A percentile compares a stretch with the other conserved stretches of the same genome.
These are phyloP conservation scores for Mercurialis annua DNA, from an alignment of 345 rosid genomes.

Conservation along the genomic window DNA sequence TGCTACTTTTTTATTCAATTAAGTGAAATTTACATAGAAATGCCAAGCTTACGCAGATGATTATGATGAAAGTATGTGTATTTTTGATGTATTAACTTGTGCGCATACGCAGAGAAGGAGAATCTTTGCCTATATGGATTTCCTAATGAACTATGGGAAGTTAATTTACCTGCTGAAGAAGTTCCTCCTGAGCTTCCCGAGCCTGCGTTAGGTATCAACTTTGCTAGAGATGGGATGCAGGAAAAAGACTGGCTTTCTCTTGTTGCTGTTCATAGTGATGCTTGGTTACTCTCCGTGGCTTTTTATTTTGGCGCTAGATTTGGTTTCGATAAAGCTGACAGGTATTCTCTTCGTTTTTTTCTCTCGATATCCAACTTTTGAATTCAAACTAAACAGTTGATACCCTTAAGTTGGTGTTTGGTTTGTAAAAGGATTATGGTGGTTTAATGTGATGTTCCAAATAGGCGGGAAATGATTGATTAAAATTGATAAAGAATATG, in stretches of 20 bases:
- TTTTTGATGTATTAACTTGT: slow-evolving; percentile 1
- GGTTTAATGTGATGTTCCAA: not conserved
- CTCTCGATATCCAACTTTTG: not conserved
- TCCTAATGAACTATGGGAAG: slow-evolving; percentile 35
- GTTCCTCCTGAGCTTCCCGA: slow-evolving; percentile 34
- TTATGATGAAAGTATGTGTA: slow-evolving; percentile 6
- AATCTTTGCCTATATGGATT: slow-evolving; percentile 32
- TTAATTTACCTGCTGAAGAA: slow-evolving; percentile 32
- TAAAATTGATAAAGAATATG: too few species aligned
- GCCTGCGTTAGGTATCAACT: slow-evolving; percentile 32
- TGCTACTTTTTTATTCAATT: not conserved
- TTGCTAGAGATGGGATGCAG: slow-evolving; percentile 36
- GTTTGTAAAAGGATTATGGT: not conserved
- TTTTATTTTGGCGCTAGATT: slow-evolving; percentile 35
- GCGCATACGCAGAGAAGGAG: slow-evolving; percentile 22
- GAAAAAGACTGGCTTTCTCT: slow-evolving; percentile 32
- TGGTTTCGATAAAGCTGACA: slow-evolving; percentile 32
- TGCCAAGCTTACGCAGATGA: not conserved
- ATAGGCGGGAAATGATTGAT: not conserved
- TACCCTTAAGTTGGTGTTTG: not conserved
- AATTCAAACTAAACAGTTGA: not conserved
- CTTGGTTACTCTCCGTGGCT: slow-evolving; percentile 31
- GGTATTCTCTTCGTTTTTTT: not conserved
- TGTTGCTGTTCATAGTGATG: slow-evolving; percentile 34
- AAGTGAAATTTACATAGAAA: slow-evolving; percentile 1